Percentiles rank a stretch among this genome's conserved stretches.
Conservation (phyloP, 2,329 filamentous ascomycete species). For the Pseudocercospora macadamiae region DNA sequence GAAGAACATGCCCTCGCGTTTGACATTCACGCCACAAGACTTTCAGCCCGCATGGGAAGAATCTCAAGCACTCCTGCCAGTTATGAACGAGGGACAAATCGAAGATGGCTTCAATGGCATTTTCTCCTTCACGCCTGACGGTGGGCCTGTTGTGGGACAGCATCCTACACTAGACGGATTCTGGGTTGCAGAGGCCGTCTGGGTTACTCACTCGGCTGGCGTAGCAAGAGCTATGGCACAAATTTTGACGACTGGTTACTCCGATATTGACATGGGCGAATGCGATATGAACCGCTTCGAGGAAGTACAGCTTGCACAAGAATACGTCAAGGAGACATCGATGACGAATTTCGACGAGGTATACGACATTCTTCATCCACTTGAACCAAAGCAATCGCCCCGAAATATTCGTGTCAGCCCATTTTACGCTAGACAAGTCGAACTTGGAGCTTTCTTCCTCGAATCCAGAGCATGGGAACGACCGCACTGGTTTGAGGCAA, state of each 20-base stretch:
- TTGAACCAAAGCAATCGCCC: constrained; percentile 60
- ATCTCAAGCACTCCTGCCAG: constrained; percentile 58
- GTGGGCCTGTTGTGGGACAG: constrained; percentile 62
- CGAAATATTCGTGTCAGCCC: constrained; percentile 63
- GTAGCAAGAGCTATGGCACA: constrained; percentile 64
- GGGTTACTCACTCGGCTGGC: constrained; percentile 68
- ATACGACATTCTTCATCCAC: constrained; percentile 66
- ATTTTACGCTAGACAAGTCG: constrained; percentile 58
- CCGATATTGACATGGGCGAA: constrained; percentile 60
- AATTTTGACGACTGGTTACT: constrained; percentile 59
- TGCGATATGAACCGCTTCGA: constrained; percentile 66
- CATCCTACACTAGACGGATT: constrained; percentile 63
- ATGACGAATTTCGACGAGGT: constrained; percentile 66
- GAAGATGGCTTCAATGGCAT: constrained; percentile 67
- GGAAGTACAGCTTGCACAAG: constrained; percentile 59
- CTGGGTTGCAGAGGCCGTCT: constrained; percentile 67
- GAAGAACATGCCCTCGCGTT: constrained; percentile 65
- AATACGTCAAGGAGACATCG: constrained; percentile 62
- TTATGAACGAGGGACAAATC: constrained; percentile 54
- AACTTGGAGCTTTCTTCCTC: constrained; percentile 62
- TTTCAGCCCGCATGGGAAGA: constrained; percentile 64
- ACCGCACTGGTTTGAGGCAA: constrained; percentile 64
- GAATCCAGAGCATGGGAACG: constrained; percentile 65
- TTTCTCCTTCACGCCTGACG: constrained; percentile 68
- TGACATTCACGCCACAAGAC: constrained; percentile 62